Evolutionary conservation across 1,139 yeast species (phyloP), one percentile per base, ranked within the genome.

Genomic region (Taphrina populina): DNA sequence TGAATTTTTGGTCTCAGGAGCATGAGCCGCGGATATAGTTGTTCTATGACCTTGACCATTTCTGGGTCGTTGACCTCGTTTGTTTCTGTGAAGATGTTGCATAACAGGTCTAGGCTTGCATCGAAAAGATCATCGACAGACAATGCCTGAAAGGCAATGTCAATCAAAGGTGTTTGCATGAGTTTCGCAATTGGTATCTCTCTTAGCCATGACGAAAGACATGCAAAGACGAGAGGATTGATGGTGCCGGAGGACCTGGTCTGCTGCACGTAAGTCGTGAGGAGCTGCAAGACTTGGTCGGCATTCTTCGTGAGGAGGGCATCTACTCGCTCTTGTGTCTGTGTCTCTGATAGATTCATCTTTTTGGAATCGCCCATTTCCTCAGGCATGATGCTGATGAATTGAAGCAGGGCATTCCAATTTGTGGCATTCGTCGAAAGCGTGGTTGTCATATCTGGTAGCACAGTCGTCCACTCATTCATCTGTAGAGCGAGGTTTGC

Each of bases 371-470:
- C 94, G 51, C 82, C 73, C 51, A 92, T 77, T 69, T 94, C 98
- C 68, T 94, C 97, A 0, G 99, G 98, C 58, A 94, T 73, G 51
- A 92, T 83, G 66, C 82, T 83, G 61, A 94, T 76, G 65, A 90
- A 88, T 65, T 87, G 95, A 60, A 94, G 73, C 49, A 86, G 67
- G 19, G 65, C 62, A 10, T 64, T 61, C 15, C 62, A 60, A 57
- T 71, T 64, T 52, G 70, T 66, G 60, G 69, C 59, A 58, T 62
- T 64, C 23, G 58, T 64, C 10, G 80, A 79, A 60, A 86, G 72
- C 39, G 73, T 71, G 3, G 73, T 62, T 13, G 83, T 76, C 60
- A 88, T 77, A 63, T 92, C 96, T 15, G 73, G 74, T 19, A 88
- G 69, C 0, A 95, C 88, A 59, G 79, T 73, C 15, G 71, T 67